Evolutionary conservation across 2,329 filamentous ascomycete genomes (phyloP), one percentile per base, ranked within the genome.

Genomic region (Penicillium italicum): DNA sequence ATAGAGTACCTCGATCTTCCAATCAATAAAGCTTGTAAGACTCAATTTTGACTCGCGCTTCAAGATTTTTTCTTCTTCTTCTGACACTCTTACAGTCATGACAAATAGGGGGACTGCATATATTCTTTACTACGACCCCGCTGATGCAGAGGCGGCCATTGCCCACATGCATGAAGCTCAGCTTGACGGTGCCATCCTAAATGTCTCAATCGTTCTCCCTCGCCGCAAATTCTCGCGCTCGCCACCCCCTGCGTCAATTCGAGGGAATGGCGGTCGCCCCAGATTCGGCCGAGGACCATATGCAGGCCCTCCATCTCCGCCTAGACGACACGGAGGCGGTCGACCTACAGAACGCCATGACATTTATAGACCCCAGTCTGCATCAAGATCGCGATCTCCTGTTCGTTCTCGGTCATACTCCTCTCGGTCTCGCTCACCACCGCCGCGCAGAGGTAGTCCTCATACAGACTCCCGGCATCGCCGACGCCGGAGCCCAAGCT

Each of bases 131-230:
- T 79, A 85, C 51, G 81, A 88, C 62, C 84, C 91, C 61, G 80
- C 83, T 47, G 88, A 93, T 61, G 93, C 94, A 24, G 91, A 97
- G 74, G 81, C 85, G 14, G 94, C 94, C 28, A 95, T 97, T 65
- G 85, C 92, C 18, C 90, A 96, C 71, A 97, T 99, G 94, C 94
- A 99, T 74, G 94, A 99, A 76, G 91, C 90, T n/a, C 90, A 96
- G 69, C 77, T 96, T 28, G 92, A 97, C 72, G 91, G 91, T 49
- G 85, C 87, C 22, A 80, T 85, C 37, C 86, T 97, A 68, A 88
- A 88, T 67, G 92, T 97, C 46, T 94, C 90, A 42, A 94, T 97
- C 62, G 90, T 96, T 26, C 80, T 96, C 34, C 91, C 91, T 0
- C 85, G 89, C 47, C 86, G 89, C 66, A 90, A 91, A 65, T 90